Conservation (phyloP, 352 stramenopile genomes). For the Pythium phragmitis region DNA sequence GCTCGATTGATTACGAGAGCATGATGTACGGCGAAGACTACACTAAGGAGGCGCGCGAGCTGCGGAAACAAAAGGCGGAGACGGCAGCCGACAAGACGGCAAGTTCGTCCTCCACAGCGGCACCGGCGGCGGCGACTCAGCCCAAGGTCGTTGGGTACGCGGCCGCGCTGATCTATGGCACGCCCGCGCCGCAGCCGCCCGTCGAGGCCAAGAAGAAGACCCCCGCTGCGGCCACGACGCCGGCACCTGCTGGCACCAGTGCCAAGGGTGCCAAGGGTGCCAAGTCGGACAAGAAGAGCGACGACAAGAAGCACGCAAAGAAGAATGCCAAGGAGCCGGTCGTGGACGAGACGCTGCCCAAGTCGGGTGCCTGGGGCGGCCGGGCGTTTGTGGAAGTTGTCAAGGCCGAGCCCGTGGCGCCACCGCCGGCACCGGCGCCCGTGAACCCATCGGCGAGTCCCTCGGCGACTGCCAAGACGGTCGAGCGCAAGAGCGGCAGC, state of each 20-base stretch:
- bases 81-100: constrained; percentile 14
- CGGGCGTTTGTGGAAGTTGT: constrained; percentile 85
- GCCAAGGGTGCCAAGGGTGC: constrained; percentile 28
- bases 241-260: constrained; percentile 13
- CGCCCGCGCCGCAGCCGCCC: constrained; percentile 39
- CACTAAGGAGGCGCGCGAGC: constrained; percentile 81
- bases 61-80: constrained; percentile 51
- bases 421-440: constrained; percentile 26
- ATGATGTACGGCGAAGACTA: constrained; percentile 91
- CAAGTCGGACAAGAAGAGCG: constrained; percentile 34
- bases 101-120: constrained; percentile 8
- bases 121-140: constrained; percentile 15
- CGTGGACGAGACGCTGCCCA: constrained; percentile 50
- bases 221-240: not conserved
- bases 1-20: constrained; percentile 87
- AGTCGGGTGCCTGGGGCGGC: constrained; percentile 72
- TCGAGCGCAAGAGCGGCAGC: constrained; percentile 23
- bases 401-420: constrained; percentile 62
- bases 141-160: constrained; percentile 70
- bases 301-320: constrained; percentile 35
- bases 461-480: constrained; percentile 26
- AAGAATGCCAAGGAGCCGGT: constrained; percentile 12
- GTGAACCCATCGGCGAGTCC: constrained; percentile 22
- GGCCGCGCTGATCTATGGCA: constrained; percentile 77
- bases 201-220: constrained; percentile 60